phyloP scores from a whole-genome alignment of 75 land plant genomes.

The Pseudotsuga menziesii region DNA sequence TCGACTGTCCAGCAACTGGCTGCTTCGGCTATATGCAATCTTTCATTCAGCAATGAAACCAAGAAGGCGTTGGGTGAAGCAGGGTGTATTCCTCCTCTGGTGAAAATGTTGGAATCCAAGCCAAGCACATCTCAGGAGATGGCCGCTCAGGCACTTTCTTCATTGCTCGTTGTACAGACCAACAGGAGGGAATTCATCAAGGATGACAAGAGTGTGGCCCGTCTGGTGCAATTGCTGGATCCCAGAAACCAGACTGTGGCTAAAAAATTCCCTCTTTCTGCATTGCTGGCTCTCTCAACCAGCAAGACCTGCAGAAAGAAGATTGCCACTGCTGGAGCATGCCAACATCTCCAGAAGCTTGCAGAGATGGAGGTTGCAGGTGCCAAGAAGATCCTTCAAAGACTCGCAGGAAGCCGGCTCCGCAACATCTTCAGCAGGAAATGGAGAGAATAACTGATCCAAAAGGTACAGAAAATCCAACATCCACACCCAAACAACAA shows the following conservation, averaged over 20 bases:
- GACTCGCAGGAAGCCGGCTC: constrained; percentile 55
- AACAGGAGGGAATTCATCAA: constrained; percentile 52
- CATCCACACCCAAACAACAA: no score
- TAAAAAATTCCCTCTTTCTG: constrained; percentile 59
- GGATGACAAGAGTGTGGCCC: constrained; percentile 69
- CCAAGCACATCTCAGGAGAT: constrained; percentile 51
- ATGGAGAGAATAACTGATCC: constrained; percentile 34
- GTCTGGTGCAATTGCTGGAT: constrained; percentile 67
- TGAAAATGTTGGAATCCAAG: constrained; percentile 68
- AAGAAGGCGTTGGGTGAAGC: constrained; percentile 45
- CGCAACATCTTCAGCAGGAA: constrained; percentile 50
- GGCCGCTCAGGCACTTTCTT: constrained; percentile 47
- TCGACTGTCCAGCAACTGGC: constrained; percentile 36
- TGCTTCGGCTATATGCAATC: constrained; percentile 35
- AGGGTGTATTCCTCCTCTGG: constrained; percentile 55
- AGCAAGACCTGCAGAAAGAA: constrained; percentile 48
- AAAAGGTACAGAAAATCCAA: not conserved
- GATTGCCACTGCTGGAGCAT: constrained; percentile 60
- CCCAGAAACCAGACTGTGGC: constrained; percentile 43
- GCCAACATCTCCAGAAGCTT: constrained; percentile 50
- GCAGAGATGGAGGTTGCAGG: constrained; percentile 72
- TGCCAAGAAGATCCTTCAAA: constrained; percentile 68
- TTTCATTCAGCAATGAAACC: constrained; percentile 38
- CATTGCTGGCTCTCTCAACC: constrained; percentile 40
- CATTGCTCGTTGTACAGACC: constrained; percentile 48